Conservation (phyloP, 208 protist genomes). For the Leishmania martiniquensis region DNA sequence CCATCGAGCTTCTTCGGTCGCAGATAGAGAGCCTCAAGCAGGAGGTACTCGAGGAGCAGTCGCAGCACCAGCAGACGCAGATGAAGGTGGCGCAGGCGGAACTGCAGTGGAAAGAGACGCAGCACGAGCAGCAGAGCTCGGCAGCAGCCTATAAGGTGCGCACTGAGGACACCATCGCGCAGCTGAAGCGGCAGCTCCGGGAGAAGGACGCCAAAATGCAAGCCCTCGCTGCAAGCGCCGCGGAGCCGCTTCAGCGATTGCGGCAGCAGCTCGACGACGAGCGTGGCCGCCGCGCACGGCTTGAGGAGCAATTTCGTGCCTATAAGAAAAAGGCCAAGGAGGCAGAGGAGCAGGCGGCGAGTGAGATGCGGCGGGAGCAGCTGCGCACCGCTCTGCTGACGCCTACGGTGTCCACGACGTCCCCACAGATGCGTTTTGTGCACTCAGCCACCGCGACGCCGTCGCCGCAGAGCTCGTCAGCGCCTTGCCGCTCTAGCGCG, state of each 20-base stretch:
- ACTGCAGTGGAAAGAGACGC: constrained; percentile 43
- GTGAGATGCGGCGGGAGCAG: constrained; percentile 83
- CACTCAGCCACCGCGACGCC: constrained; percentile 20
- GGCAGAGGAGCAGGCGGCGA: constrained; percentile 71
- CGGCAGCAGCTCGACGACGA: constrained; percentile 88
- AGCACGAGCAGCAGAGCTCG: constrained; percentile 50
- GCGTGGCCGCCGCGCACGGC: constrained; percentile 59
- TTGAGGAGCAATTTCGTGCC: constrained; percentile 73
- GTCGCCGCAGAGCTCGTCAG: constrained; percentile 18
- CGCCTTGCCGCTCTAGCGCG: neutral
- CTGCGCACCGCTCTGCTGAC: constrained; percentile 41
- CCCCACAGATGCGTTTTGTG: constrained; percentile 1
- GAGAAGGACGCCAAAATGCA: constrained; percentile 83
- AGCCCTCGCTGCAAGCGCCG: constrained; percentile 55
- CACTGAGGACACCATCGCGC: constrained; percentile 58
- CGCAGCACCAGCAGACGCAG: constrained; percentile 47
- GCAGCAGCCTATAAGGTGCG: constrained; percentile 48
- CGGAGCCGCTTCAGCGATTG: constrained; percentile 76
- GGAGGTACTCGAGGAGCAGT: constrained; percentile 57
- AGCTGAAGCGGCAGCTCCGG: constrained; percentile 79
- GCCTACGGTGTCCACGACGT: neutral
- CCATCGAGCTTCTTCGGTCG: constrained; percentile 50
- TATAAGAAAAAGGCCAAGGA: constrained; percentile 82
- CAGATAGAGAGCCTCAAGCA: constrained; percentile 55
- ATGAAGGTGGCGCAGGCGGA: constrained; percentile 53